phyloP scores from a whole-genome alignment of 2,329 filamentous ascomycete species.

The Fusarium guadeloupense region DNA sequence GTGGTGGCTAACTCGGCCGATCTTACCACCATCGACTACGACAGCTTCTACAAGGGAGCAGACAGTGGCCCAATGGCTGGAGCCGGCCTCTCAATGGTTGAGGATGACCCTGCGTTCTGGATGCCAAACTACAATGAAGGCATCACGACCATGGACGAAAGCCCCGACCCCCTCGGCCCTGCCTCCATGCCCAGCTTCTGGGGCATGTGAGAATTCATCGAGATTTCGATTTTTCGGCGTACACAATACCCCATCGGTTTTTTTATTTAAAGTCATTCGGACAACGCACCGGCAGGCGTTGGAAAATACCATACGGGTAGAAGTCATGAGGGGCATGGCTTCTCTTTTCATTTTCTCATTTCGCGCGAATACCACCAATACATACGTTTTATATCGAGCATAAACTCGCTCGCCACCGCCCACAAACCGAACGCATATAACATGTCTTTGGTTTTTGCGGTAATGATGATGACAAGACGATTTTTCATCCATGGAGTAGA shows the following conservation, averaged over 20 bases:
- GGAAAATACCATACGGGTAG: slow-evolving; percentile 37
- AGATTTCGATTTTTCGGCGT: slow-evolving; percentile 40
- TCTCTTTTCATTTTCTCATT: slow-evolving; percentile 30
- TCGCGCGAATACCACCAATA: slow-evolving; percentile 35
- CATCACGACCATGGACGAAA: slow-evolving; percentile 50
- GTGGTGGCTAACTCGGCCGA: slow-evolving; percentile 55
- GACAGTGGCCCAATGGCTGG: slow-evolving; percentile 51
- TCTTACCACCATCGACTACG: slow-evolving; percentile 62
- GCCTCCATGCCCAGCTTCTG: slow-evolving; percentile 47
- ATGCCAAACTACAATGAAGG: slow-evolving; percentile 57
- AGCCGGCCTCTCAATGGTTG: slow-evolving; percentile 59
- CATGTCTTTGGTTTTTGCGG: slow-evolving; percentile 19
- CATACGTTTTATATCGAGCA: slow-evolving; percentile 42
- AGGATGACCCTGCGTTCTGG: slow-evolving; percentile 62
- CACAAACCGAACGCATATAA: slow-evolving; percentile 2
- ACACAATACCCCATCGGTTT: slow-evolving; percentile 47
- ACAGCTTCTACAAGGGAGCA: slow-evolving; percentile 63
- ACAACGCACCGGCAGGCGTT: slow-evolving; percentile 41
- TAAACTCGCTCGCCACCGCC: slow-evolving; percentile 29
- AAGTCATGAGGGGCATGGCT: slow-evolving; percentile 34
- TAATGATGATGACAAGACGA: slow-evolving; percentile 40
- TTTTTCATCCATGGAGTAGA: slow-evolving; percentile 36
- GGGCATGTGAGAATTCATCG: slow-evolving; percentile 47
- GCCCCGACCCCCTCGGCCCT: slow-evolving; percentile 47
- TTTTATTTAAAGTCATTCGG: slow-evolving; percentile 37